Percentiles rank a stretch among this genome's conserved stretches.
Conservation (phyloP, 2,329 filamentous ascomycete species). For the Xylaria sp. region DNA sequence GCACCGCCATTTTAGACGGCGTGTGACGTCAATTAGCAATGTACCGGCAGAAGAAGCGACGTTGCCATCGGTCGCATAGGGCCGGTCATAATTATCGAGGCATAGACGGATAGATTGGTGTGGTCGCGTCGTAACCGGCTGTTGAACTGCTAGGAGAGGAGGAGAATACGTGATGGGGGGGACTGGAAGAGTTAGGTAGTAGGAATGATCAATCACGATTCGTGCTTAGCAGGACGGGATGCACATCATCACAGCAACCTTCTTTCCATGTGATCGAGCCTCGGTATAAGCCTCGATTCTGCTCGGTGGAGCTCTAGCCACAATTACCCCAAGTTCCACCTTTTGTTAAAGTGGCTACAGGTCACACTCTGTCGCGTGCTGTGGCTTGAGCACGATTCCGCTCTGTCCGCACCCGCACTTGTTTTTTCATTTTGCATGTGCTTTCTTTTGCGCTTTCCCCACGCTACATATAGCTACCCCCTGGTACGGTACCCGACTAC, state of each 20-base stretch:
- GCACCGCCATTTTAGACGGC: constrained; percentile 76
- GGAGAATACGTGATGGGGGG: neutral
- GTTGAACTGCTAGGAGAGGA: constrained; percentile 5
- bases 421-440: constrained; percentile 23
- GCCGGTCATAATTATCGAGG: constrained; percentile 34
- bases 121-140: constrained; percentile 6
- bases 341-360: neutral
- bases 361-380: constrained; percentile 16
- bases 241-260: constrained; percentile 14
- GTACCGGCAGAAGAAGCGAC: constrained; percentile 24
- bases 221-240: constrained; percentile 5
- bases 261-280: constrained; percentile 38
- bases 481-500: too few relatives aligned
- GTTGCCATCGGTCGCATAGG: constrained; percentile 42
- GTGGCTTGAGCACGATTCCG: constrained; percentile 23
- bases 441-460: constrained; percentile 9
- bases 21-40: constrained; percentile 40
- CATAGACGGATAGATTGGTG: neutral
- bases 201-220: neutral
- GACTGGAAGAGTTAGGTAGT: constrained; percentile 7
- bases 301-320: constrained; percentile 26
- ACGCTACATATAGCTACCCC: neutral
- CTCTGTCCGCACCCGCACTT: neutral
- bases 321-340: constrained; percentile 23
- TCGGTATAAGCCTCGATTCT: constrained; percentile 31